Evolutionary conservation across 495 filamentous ascomycete genomes (phyloP).

Genomic region (Cudoniella acicularis): DNA sequence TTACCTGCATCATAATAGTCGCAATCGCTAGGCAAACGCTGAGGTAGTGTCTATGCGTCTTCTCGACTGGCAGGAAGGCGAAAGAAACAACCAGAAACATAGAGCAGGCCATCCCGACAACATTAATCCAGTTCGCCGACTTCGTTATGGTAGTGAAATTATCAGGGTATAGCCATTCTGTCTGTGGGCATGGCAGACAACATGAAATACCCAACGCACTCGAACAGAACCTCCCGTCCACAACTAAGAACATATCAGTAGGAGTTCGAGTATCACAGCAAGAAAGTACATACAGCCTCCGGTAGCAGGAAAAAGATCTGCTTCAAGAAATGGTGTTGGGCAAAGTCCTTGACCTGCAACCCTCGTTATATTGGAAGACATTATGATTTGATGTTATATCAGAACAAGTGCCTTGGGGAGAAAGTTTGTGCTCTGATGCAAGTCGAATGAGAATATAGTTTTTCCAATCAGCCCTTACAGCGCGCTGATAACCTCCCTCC

Average conservation of each 20-base stretch:
- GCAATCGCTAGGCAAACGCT: constrained; percentile 79
- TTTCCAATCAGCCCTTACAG: not conserved
- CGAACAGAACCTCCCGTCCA: constrained; percentile 46
- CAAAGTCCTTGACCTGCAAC: constrained; percentile 44
- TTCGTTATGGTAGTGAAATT: constrained; percentile 60
- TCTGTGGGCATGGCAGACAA: constrained; percentile 87
- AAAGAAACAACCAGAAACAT: constrained; percentile 80
- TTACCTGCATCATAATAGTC: constrained; percentile 72
- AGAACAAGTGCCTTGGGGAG: not conserved
- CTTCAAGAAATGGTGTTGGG: constrained; percentile 61
- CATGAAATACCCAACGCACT: constrained; percentile 58
- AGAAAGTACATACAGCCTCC: constrained; percentile 60
- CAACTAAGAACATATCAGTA: constrained; percentile 45
- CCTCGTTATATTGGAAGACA: constrained; percentile 19
- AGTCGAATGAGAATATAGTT: not conserved
- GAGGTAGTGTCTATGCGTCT: constrained; percentile 87
- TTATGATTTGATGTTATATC: not conserved
- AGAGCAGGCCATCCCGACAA: constrained; percentile 66
- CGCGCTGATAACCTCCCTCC: not conserved
- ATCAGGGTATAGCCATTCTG: constrained; percentile 80
- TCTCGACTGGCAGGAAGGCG: constrained; percentile 78
- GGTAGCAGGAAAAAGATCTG: constrained; percentile 49
- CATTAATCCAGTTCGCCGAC: constrained; percentile 74
- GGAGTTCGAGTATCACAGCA: constrained; percentile 4
- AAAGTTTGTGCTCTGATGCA: not conserved